phyloP scores from a whole-genome alignment of 2,329 filamentous ascomycete genomes.

The Epichloe elymi region DNA sequence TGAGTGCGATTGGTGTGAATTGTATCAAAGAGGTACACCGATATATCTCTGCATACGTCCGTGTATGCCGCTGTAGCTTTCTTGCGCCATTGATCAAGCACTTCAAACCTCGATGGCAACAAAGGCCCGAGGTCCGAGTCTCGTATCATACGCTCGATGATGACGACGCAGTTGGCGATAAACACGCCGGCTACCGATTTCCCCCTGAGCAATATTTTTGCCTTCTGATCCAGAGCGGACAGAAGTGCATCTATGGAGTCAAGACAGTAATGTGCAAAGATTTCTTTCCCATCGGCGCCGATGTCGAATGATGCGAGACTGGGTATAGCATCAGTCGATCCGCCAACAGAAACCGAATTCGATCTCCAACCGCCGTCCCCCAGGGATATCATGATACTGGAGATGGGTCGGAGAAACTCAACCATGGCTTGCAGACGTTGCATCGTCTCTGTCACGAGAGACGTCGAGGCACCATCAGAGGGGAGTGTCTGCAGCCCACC shows the following conservation, averaged over 20 bases:
- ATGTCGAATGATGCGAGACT: conserved; percentile 74
- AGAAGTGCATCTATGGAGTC: conserved; percentile 81
- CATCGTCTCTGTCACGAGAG: conserved; percentile 75
- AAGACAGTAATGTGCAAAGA: conserved; percentile 79
- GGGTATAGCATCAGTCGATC: conserved; percentile 50
- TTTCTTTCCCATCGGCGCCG: conserved; percentile 71
- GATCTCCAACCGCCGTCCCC: conserved; percentile 85
- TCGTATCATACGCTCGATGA: conserved; percentile 74
- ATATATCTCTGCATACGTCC: conserved; percentile 79
- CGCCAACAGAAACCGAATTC: conserved; percentile 33
- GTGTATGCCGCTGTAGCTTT: conserved; percentile 71
- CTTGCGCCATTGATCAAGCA: conserved; percentile 77
- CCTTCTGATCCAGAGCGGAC: conserved; percentile 60
- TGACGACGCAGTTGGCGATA: conserved; percentile 72
- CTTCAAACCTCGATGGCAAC: conserved; percentile 49
- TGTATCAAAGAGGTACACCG: conserved; percentile 73
- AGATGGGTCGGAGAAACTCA: conserved; percentile 71
- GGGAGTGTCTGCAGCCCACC: conserved; percentile 55
- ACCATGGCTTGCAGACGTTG: conserved; percentile 76
- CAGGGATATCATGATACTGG: conserved; percentile 80
- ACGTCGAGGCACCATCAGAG: conserved; percentile 62
- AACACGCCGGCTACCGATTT: conserved; percentile 79
- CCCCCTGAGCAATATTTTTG: conserved; percentile 57
- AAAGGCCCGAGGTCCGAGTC: conserved; percentile 66
- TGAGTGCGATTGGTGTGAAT: conserved; percentile 72